phyloP scores from a whole-genome alignment of 2,329 filamentous ascomycete genomes.

The Epicoccum nigrum region DNA sequence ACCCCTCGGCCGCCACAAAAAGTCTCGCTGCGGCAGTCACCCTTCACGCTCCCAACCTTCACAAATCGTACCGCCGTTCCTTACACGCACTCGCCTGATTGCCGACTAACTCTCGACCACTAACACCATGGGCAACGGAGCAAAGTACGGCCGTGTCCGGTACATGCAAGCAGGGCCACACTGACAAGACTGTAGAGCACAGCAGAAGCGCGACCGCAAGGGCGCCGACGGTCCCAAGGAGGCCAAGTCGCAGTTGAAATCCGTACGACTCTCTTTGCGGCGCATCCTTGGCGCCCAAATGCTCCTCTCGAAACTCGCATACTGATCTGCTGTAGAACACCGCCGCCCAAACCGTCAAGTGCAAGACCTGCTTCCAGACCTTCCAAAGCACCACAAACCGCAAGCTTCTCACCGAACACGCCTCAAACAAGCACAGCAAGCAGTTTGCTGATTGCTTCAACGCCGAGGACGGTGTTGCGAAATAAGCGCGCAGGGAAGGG shows the following conservation, averaged over 20 bases:
- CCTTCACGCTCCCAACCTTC: constrained; percentile 16
- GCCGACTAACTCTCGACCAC: constrained; percentile 25
- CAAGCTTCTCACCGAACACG: constrained; percentile 74
- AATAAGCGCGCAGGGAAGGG: constrained; percentile 20
- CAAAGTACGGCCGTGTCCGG: constrained; percentile 35
- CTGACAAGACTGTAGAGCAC: constrained; percentile 39
- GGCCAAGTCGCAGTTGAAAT: constrained; percentile 46
- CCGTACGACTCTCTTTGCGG: constrained; percentile 29
- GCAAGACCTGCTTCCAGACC: constrained; percentile 75
- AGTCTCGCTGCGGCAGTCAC: constrained; percentile 28
- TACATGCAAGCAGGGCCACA: constrained; percentile 6
- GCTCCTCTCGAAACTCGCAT: not conserved
- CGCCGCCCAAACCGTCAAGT: constrained; percentile 77
- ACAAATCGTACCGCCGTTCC: constrained; percentile 12
- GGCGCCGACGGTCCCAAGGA: constrained; percentile 40
- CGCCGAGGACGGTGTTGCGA: constrained; percentile 40
- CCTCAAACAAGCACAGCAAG: constrained; percentile 78
- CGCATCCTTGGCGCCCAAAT: not conserved
- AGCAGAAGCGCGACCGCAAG: constrained; percentile 48
- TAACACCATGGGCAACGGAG: constrained; percentile 47
- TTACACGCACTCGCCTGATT: constrained; percentile 12
- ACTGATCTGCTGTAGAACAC: constrained; percentile 63
- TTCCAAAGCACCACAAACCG: constrained; percentile 79
- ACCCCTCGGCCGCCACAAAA: constrained; percentile 29
- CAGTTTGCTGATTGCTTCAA: constrained; percentile 71